Base-by-base conservation (phyloP, 768 basidiomycete species). In the Phlebiopsis gigantea region DNA sequence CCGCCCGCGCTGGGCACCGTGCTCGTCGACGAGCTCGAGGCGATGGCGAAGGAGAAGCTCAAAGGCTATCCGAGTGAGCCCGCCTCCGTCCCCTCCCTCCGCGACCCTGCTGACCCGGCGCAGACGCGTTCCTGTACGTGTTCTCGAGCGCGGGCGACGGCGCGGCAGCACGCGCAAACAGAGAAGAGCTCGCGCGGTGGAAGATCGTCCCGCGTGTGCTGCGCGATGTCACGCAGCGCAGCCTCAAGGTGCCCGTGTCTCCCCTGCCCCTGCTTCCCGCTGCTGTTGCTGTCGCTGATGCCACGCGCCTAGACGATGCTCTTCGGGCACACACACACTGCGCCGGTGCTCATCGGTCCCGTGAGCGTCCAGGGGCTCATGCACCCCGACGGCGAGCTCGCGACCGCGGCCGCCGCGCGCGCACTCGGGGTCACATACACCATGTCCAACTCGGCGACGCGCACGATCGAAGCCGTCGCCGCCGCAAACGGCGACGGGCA, bases 141-240 rank as follows among this genome's bases (percentile, higher is more conserved):
- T 80, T 79, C 55, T 89, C 88, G 42, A 89, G 82, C 59, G 91
- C 92, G 9, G 93, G 92, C 0, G 79, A 81, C 2, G 75, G 77
- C 54, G 73, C 78, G 30, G 93, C 93, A 2, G 80, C 87, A 65
- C 72, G 67, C 9, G 82, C 80, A 48, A 94, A 95, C 64, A 75
- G 75, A 28, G 76, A 72, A 34, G 85, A 82, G 1, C 77, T 93
- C 53, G 74, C 81, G 22, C 81, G 76, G 54, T 92, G 79, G 76
- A 80, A 79, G 31, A 87, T 95, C 66, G 74, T 93, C n/a, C 90
- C 90, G 2, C 80, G 85, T 5, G 90, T 91, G 88, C 78, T 92
- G 29, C 76, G 82, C 19, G 74, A 84, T 59, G 79, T 79, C 0
- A 81, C 81, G 3, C 66, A 71, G 17, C 79, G 88, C 21, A 80